A percentile compares a stretch with the other conserved stretches of the same genome.
phyloP scores from a whole-genome alignment of 2,329 filamentous ascomycete species.

The Chaetomiaceae sp. region DNA sequence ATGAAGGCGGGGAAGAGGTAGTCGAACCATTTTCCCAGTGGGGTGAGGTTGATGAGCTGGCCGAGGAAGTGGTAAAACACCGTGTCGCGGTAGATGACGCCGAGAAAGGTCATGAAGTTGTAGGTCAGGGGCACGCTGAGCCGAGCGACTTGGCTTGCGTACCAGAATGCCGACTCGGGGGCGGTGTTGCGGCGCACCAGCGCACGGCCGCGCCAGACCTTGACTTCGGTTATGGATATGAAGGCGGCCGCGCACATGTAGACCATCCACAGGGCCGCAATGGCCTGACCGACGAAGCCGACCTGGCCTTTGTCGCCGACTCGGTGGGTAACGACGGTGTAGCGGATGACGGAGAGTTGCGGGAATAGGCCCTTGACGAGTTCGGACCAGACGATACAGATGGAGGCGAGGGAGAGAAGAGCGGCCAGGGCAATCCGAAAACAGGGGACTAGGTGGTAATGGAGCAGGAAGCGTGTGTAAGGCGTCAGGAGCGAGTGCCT shows the following conservation, averaged over 20 bases:
- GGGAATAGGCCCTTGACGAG: conserved; percentile 77
- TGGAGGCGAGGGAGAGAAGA: conserved; percentile 67
- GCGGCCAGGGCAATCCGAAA: conserved; percentile 58
- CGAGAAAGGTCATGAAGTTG: conserved; percentile 92
- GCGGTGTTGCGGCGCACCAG: conserved; percentile 88
- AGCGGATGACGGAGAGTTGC: conserved; percentile 62
- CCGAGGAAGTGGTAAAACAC: conserved; percentile 87
- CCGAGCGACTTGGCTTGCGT: conserved; percentile 84
- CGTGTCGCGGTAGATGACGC: conserved; percentile 67
- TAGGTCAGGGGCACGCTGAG: conserved; percentile 89
- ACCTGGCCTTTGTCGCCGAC: conserved; percentile 66
- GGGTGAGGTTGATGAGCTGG: conserved; percentile 72
- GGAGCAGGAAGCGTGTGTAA: conserved; percentile 70
- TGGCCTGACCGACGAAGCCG: conserved; percentile 78
- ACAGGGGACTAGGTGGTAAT: conserved; percentile 68
- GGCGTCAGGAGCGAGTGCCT: conserved; percentile 63
- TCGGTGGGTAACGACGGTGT: conserved; percentile 69
- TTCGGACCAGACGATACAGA: conserved; percentile 88
- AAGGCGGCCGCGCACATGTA: conserved; percentile 95
- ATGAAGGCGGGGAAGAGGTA: conserved; percentile 85
- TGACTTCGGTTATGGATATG: conserved; percentile 82
- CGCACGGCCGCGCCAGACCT: conserved; percentile 94
- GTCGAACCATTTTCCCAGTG: conserved; percentile 77
- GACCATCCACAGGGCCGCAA: conserved; percentile 80
- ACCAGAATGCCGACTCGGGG: conserved; percentile 92